Evolutionary conservation across 768 basidiomycete genomes (phyloP).

Genomic region (Daedaleopsis nitida): DNA sequence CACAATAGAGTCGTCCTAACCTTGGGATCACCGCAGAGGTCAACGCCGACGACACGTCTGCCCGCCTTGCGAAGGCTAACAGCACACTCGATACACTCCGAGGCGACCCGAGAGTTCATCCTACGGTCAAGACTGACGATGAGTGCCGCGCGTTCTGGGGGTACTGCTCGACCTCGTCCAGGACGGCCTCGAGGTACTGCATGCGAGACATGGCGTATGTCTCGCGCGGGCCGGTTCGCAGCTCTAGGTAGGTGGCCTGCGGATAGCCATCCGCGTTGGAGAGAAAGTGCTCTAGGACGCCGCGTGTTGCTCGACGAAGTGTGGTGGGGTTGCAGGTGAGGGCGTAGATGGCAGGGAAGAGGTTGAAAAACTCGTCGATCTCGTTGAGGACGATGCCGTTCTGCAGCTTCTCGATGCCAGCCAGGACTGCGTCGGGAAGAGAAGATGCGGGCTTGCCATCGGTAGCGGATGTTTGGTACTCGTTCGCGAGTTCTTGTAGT

Average conservation of each 20-base stretch:
- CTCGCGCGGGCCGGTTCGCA: constrained; percentile 77
- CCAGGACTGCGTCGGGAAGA: constrained; percentile 34
- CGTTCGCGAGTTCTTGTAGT: constrained; percentile 61
- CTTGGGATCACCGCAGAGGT: constrained; percentile 77
- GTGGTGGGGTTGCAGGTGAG: constrained; percentile 64
- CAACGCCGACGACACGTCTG: constrained; percentile 71
- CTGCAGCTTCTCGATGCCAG: constrained; percentile 44
- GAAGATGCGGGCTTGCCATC: constrained; percentile 3
- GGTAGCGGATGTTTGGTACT: constrained; percentile 28
- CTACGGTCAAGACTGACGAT: constrained; percentile 78
- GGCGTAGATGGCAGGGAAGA: constrained; percentile 81
- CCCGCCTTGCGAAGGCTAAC: constrained; percentile 55
- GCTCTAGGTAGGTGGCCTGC: constrained; percentile 74
- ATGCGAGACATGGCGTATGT: constrained; percentile 58
- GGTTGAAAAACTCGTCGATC: constrained; percentile 70
- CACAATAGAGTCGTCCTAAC: constrained; percentile 25
- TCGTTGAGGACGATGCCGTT: constrained; percentile 47
- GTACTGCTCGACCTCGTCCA: constrained; percentile 66
- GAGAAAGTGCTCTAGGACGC: constrained; percentile 70
- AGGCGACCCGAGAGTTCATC: constrained; percentile 54
- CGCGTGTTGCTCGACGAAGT: constrained; percentile 56
- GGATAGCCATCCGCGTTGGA: constrained; percentile 37
- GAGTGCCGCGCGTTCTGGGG: constrained; percentile 51
- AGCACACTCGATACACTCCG: constrained; percentile 62
- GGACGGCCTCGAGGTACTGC: constrained; percentile 65